phyloP scores from a whole-genome alignment of 805 yeast species.

The Suhomyces canberraensis region DNA sequence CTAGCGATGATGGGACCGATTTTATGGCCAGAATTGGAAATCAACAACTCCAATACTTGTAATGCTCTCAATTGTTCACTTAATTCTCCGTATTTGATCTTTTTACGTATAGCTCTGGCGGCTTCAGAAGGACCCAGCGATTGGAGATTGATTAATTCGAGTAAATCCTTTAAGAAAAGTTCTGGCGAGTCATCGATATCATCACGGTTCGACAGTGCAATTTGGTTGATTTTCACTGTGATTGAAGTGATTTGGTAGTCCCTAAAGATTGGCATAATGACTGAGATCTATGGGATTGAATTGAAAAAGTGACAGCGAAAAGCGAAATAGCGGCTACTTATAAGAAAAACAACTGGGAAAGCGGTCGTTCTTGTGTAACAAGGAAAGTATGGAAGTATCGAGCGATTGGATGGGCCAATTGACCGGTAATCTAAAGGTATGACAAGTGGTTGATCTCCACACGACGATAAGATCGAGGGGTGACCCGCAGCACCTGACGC shows the following conservation, averaged over 20 bases:
- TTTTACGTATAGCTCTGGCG: conserved; percentile 87
- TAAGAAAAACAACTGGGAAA: too few species aligned
- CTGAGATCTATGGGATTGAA: too few species aligned
- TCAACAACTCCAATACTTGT: conserved; percentile 34
- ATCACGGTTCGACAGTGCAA: conserved; percentile 41
- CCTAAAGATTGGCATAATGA: conserved; percentile 41
- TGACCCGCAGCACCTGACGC: too few species aligned
- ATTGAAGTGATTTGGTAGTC: conserved; percentile 70
- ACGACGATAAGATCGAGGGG: too few species aligned
- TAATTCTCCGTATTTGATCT: conserved; percentile 75
- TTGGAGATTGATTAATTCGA: conserved; percentile 48
- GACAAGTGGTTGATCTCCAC: too few species aligned
- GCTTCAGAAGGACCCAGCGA: conserved; percentile 59
- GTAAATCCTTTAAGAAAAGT: conserved; percentile 52
- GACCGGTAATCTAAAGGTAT: too few species aligned
- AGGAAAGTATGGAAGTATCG: too few species aligned
- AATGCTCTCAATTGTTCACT: conserved; percentile 67
- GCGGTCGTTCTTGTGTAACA: too few species aligned
- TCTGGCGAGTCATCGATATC: conserved; percentile 38
- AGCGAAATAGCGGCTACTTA: too few species aligned
- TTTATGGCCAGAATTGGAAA: conserved; percentile 42
- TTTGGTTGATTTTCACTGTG: conserved; percentile 58
- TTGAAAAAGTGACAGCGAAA: too few species aligned
- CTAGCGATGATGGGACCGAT: conserved; percentile 49
- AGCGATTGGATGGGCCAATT: too few species aligned